Conservation (phyloP, 2,329 filamentous ascomycete species). For the Alternaria alternata region DNA sequence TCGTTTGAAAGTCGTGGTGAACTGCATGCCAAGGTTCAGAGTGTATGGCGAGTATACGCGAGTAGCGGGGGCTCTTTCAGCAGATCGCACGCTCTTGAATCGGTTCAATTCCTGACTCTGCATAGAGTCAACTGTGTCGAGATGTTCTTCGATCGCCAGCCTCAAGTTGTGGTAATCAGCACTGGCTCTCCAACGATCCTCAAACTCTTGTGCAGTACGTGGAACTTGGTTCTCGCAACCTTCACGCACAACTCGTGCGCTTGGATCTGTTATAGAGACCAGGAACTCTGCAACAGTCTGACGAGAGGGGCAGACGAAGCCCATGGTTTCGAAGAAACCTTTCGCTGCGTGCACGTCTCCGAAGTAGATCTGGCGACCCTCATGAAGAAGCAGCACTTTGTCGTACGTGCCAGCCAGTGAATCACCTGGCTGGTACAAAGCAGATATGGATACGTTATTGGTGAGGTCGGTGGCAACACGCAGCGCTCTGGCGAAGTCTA, state of each 20-base stretch:
- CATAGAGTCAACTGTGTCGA: not conserved
- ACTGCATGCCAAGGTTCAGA: not conserved
- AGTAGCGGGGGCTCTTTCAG: not conserved
- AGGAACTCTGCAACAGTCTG: constrained; percentile 77
- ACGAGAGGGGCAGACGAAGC: constrained; percentile 62
- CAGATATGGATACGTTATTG: constrained; percentile 49
- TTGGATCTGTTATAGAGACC: constrained; percentile 68
- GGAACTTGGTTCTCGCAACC: constrained; percentile 52
- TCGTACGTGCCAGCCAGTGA: constrained; percentile 56
- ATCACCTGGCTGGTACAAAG: constrained; percentile 58
- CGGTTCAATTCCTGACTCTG: not conserved
- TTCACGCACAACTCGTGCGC: constrained; percentile 46
- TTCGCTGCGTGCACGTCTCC: constrained; percentile 68
- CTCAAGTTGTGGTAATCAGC: not conserved
- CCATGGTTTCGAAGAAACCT: constrained; percentile 71
- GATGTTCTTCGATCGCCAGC: constrained; percentile 70
- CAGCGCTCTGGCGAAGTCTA: constrained; percentile 68
- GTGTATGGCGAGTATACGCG: not conserved
- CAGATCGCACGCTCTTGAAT: not conserved
- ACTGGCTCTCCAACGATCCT: constrained; percentile 52
- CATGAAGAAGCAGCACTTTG: constrained; percentile 52
- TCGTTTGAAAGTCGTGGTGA: not conserved
- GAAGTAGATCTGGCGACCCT: constrained; percentile 74
- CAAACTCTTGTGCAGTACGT: constrained; percentile 55
- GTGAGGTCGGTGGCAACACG: constrained; percentile 57